These are phyloP conservation scores for Geotrichum citri-aurantii DNA, from an alignment of 1,139 yeast genomes.

Conservation along the genomic window DNA sequence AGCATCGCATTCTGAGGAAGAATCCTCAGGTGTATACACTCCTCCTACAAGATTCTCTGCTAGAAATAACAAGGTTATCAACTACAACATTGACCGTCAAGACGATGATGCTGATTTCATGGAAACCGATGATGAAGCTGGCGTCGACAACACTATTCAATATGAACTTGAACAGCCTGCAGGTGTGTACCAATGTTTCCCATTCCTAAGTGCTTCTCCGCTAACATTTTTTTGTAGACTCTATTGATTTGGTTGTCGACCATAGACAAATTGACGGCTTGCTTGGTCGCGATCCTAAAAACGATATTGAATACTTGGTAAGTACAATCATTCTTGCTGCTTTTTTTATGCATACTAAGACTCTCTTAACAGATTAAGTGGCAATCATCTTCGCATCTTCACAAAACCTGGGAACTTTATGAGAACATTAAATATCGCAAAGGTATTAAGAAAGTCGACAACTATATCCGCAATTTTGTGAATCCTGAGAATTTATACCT, in stretches of 20 bases:
- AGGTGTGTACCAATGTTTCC: conserved; percentile 28
- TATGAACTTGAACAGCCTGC: conserved; percentile 32
- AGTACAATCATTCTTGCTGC: conserved; percentile 18
- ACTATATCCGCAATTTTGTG: conserved; percentile 76
- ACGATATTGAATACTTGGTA: conserved; percentile 33
- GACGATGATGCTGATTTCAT: conserved; percentile 48
- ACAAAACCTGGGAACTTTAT: conserved; percentile 90
- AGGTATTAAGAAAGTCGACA: conserved; percentile 84
- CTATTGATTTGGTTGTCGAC: conserved; percentile 35
- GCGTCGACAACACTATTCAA: conserved; percentile 34
- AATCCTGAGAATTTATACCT: conserved; percentile 69
- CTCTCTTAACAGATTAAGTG: conserved; percentile 57
- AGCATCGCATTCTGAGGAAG: conserved; percentile 26
- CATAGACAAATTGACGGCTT: conserved; percentile 30
- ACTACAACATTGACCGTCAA: conserved; percentile 69
- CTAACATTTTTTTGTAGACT: conserved; percentile 28
- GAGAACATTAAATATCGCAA: conserved; percentile 48
- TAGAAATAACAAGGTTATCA: conserved; percentile 63
- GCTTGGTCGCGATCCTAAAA: conserved; percentile 31
- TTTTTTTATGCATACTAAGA: neutral
- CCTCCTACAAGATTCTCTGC: conserved; percentile 61
- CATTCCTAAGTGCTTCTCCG: conserved; percentile 3
- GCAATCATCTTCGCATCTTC: conserved; percentile 83
- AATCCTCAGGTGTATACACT: conserved; percentile 26
- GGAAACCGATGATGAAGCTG: conserved; percentile 41